Evolutionary conservation across 306 rosid genomes (phyloP).

Genomic region (Castanea mollissima): DNA sequence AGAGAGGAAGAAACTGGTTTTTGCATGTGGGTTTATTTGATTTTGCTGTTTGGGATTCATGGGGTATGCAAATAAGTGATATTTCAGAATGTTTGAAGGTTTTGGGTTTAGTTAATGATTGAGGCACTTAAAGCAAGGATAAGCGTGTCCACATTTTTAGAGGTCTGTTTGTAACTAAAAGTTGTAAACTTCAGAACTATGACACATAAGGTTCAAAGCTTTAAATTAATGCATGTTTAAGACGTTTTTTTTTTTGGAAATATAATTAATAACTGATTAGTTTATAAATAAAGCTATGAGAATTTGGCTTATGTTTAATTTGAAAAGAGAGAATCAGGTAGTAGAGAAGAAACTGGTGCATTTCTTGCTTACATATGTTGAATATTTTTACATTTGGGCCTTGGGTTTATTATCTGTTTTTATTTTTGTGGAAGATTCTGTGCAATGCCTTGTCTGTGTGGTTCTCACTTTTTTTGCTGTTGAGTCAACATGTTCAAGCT

Average conservation of each 20-base stretch:
- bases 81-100: background rate
- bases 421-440: background rate
- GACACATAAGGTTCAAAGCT: background rate
- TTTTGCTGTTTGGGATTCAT: background rate
- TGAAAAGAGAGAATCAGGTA: background rate
- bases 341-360: background rate
- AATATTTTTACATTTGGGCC: background rate
- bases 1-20: background rate
- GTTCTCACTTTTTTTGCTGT: background rate
- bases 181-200: background rate
- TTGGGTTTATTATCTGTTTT: background rate
- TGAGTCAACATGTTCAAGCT: background rate
- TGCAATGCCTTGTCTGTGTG: background rate
- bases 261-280: background rate
- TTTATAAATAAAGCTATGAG: too few species aligned
- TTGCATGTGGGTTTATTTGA: background rate
- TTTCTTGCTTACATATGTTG: background rate
- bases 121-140: background rate
- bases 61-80: background rate
- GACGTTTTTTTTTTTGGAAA: background rate
- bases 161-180: background rate
- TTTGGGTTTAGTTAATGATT: background rate
- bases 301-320: background rate
- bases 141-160: background rate
- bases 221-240: background rate